phyloP scores from a whole-genome alignment of 2,329 filamentous ascomycete species.

The Aureobasidium sp. region DNA sequence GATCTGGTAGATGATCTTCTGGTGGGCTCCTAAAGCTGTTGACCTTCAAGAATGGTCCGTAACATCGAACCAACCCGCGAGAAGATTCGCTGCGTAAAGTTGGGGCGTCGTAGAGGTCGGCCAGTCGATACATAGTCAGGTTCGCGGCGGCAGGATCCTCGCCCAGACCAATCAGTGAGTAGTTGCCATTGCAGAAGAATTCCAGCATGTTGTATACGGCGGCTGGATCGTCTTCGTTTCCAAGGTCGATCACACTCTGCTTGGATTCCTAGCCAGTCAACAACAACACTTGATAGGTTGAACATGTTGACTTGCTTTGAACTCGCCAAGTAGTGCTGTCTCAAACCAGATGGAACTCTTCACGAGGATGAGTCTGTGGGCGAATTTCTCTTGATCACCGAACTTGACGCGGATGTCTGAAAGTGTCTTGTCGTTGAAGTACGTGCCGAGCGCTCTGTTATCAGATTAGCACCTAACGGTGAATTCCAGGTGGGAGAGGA shows the following conservation, averaged over 20 bases:
- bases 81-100: not conserved
- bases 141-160: no score
- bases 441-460: not conserved
- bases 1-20: no score
- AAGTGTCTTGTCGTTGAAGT: not conserved
- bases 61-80: no score
- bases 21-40: no score
- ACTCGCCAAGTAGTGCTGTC: not conserved
- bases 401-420: not conserved
- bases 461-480: no score
- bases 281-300: no score
- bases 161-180: no score
- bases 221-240: not conserved
- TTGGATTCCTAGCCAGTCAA: not conserved
- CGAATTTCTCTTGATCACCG: not conserved
- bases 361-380: not conserved
- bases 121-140: not conserved
- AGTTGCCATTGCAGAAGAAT: not conserved
- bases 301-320: not conserved
- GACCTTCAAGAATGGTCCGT: no score
- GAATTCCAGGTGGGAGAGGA: no score
- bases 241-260: not conserved
- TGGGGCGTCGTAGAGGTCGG: not conserved
- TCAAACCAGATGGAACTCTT: not conserved
- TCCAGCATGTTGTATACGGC: not conserved